Evolutionary conservation across 441 rosid genomes (phyloP).

Genomic region (Jatropha multifida): DNA sequence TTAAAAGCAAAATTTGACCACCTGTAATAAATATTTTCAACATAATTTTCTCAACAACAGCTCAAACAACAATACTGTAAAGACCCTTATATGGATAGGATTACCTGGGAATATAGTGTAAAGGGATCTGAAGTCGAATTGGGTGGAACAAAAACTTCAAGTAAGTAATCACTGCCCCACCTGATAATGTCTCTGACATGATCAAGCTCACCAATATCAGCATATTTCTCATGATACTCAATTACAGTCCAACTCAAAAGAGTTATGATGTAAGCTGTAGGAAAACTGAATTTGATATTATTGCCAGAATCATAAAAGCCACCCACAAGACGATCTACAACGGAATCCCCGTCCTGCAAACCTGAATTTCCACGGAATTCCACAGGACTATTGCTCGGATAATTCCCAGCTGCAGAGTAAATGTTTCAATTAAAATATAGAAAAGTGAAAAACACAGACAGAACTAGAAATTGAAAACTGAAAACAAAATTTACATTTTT

Average conservation of each 20-base stretch:
- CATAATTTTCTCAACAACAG: no score
- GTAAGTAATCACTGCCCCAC: slow-evolving; percentile 65
- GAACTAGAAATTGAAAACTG: background rate
- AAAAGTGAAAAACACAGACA: background rate
- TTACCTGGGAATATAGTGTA: slow-evolving; percentile 57
- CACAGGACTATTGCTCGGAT: slow-evolving; percentile 44
- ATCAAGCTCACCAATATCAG: slow-evolving; percentile 50
- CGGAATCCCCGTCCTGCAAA: slow-evolving; percentile 44
- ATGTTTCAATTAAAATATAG: background rate
- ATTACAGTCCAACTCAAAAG: slow-evolving; percentile 66
- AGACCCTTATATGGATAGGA: background rate
- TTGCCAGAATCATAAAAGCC: slow-evolving; percentile 71
- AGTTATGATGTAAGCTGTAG: slow-evolving; percentile 56
- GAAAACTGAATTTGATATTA: slow-evolving; percentile 59
- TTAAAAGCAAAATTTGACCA: no score
- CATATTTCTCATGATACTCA: slow-evolving; percentile 57
- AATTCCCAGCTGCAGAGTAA: slow-evolving; percentile 46
- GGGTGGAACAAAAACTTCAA: slow-evolving; percentile 40
- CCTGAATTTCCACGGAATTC: slow-evolving; percentile 57
- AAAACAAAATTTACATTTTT: slow-evolving; percentile 41
- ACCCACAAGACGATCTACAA: slow-evolving; percentile 39
- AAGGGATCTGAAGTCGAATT: slow-evolving; percentile 29
- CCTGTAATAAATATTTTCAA: no score
- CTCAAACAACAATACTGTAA: no score
- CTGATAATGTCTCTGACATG: slow-evolving; percentile 57